Conservation (phyloP, 1,139 yeast species). For the Yamadazyma taylorii region DNA sequence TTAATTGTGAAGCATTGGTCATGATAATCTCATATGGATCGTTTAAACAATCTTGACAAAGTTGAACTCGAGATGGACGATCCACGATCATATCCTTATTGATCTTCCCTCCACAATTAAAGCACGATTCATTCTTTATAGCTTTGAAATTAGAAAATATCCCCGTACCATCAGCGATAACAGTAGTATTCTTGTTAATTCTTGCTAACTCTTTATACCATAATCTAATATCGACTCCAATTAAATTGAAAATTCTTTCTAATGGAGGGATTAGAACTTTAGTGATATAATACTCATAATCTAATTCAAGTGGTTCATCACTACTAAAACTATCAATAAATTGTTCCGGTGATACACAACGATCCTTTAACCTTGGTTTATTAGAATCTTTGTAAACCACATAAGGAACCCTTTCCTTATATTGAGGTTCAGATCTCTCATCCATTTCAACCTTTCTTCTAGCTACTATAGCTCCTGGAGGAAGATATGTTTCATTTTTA, state of each 20-base stretch:
- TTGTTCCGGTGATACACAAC: conserved; percentile 79
- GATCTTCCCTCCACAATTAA: conserved; percentile 24
- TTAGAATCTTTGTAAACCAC: conserved; percentile 69
- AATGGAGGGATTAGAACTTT: conserved; percentile 87
- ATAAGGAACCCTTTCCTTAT: conserved; percentile 84
- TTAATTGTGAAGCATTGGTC: conserved; percentile 19
- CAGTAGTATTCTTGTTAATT: conserved; percentile 7
- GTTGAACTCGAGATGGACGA: conserved; percentile 6
- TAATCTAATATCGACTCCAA: conserved; percentile 74
- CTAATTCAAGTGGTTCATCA: conserved; percentile 49
- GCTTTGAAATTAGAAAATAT: conserved; percentile 11
- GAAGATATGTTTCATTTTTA: conserved; percentile 67
- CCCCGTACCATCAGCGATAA: not conserved
- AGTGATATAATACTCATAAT: conserved; percentile 80
- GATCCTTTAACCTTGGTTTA: conserved; percentile 68
- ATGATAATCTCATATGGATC: conserved; percentile 23
- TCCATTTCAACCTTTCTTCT: conserved; percentile 62
- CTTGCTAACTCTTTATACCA: conserved; percentile 81
- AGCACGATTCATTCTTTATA: conserved; percentile 23
- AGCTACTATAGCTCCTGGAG: conserved; percentile 90
- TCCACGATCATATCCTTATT: not conserved
- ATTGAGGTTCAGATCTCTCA: conserved; percentile 79
- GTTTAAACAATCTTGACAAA: conserved; percentile 25
- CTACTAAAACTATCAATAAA: conserved; percentile 45
- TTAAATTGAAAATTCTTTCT: conserved; percentile 74